Percentiles rank a stretch among this genome's conserved stretches.
These are phyloP conservation scores for Teratosphaeria zuluensis DNA, from an alignment of 2,329 filamentous ascomycete species.

Conservation along the genomic window DNA sequence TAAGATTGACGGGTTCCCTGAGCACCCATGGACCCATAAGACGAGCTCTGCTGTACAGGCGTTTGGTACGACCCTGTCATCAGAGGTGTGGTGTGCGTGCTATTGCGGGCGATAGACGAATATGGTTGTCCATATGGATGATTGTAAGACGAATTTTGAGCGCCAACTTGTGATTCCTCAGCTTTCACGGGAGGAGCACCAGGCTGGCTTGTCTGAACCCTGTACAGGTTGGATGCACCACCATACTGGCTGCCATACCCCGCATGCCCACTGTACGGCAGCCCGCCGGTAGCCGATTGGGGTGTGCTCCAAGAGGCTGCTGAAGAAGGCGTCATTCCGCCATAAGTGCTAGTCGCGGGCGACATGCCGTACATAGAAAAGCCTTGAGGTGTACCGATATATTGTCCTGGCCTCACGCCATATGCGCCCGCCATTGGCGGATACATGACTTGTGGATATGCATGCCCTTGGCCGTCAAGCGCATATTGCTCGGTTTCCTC, in stretches of 20 bases:
- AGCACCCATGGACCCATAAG: slow-evolving; percentile 17
- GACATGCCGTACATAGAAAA: background rate
- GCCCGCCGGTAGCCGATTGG: slow-evolving; percentile 12
- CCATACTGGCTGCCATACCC: slow-evolving; percentile 17
- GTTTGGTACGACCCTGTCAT: slow-evolving; percentile 19
- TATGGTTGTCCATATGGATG: slow-evolving; percentile 19
- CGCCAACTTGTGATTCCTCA: slow-evolving; percentile 13
- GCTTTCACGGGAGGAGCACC: slow-evolving; percentile 16
- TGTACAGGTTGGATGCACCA: slow-evolving; percentile 16
- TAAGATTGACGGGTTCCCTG: slow-evolving; percentile 16
- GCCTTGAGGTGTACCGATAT: slow-evolving; percentile 15
- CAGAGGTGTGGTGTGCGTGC: slow-evolving; percentile 17
- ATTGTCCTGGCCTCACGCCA: slow-evolving; percentile 22
- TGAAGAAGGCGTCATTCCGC: slow-evolving; percentile 9
- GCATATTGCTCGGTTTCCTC: slow-evolving; percentile 29
- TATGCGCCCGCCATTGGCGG: slow-evolving; percentile 19
- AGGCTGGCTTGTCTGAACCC: slow-evolving; percentile 14
- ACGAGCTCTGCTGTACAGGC: slow-evolving; percentile 14
- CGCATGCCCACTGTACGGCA: slow-evolving; percentile 17
- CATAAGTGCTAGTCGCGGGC: slow-evolving; percentile 13
- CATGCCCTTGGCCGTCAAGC: slow-evolving; percentile 25
- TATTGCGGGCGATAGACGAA: slow-evolving; percentile 16
- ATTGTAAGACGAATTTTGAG: slow-evolving; percentile 19
- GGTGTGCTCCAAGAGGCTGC: slow-evolving; percentile 18
- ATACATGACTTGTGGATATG: slow-evolving; percentile 27